Base-by-base conservation (phyloP, 768 basidiomycete genomes). In the Mycena galopus region DNA sequence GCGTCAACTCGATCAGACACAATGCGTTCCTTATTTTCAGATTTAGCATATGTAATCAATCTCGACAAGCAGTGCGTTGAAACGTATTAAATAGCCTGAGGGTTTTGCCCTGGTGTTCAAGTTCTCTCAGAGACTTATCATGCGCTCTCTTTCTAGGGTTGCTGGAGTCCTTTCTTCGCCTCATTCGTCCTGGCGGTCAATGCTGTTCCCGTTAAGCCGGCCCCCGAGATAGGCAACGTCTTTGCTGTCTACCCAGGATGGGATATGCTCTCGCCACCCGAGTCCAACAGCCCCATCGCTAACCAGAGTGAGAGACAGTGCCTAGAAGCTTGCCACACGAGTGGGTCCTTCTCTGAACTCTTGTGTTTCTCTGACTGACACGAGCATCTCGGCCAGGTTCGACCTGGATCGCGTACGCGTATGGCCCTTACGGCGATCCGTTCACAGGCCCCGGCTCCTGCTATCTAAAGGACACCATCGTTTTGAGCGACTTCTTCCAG, bases 171-270 rank as follows among this genome's bases (percentile, higher is more conserved):
- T 53, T 11, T 53, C 25, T 29, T 53, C 51, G 51, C 2, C 51
- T 53, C 51, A 17, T 53, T 53, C 51, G 14, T 53, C 51, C 51
- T 53, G 25, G 51, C 51, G 9, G 51, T 53, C 51, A 53, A 53
- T 53, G 51, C 51, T 53, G 10, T 25, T 27, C 51, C 51, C 25
- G 27, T 53, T 53, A 25, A 25, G 51, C 51, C 51, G 51, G 51
- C 51, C 27, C 51, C 51, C 51, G 51, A 53, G 47, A 47, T 47
- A n/a, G 47, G 47, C 47, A 47, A 47, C n/a, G 47, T 47, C 47
- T 47, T 47, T 47, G 47, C 47, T 47, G 47, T 47, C 47, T 47
- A 47, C 47, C 47, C 47, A n/a, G 47, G 47, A 47, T 47, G 47
- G 47, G n/a, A 23, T 21, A 47, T 47, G 47, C 6, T 47, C n/a